Base-by-base conservation (phyloP, 148 eudicot genomes). In the Fallopia convolvulus region DNA sequence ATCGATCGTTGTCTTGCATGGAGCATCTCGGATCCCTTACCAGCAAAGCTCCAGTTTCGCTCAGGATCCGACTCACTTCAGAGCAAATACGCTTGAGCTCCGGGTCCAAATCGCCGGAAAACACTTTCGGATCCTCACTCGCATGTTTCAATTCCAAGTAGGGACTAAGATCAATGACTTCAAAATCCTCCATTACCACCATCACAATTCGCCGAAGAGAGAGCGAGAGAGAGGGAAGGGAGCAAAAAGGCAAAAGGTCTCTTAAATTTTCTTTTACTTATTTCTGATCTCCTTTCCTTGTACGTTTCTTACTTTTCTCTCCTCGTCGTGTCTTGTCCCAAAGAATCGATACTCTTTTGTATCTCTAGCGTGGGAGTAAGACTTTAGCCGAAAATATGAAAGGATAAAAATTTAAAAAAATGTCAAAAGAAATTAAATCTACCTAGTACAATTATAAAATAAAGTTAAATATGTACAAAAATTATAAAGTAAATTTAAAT, bases 21-120 rank as follows among this genome's bases (percentile, higher is more conserved):
- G 96, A 81, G 75, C 99, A 94, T 68, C 99, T 65, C 17, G 99
- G 99, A 82, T 94, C 97, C 72, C 87, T 86, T 12, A 94, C 88
- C 42, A 94, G 77, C 47, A 94, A 80, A 6, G 96, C 99, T 50
- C 99, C 99, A 3, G 99, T 92, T 75, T 94, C 91, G 9, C 85
- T 87, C 65, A 94, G 88, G 74, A 84, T 90, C 76, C 87, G 86
- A 65, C 97, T 92, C 30, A 94, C 97, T 74, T 92, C 91, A 42
- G 26, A 26, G 68, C 99, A 94, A 52, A 90, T 63, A 7, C 23
- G 74, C 58, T 77, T 80, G 71, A 88, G 77, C 30, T 84, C 68
- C 5, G 78, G 80, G 10, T 44, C 47, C 47, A 44, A 6, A 44
- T 44, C 47, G 47, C 47, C 9, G 7, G 47, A 9, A 44, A 44